Base-by-base conservation (phyloP, 768 basidiomycete species). In the Brasilioporus rufonigricans region DNA sequence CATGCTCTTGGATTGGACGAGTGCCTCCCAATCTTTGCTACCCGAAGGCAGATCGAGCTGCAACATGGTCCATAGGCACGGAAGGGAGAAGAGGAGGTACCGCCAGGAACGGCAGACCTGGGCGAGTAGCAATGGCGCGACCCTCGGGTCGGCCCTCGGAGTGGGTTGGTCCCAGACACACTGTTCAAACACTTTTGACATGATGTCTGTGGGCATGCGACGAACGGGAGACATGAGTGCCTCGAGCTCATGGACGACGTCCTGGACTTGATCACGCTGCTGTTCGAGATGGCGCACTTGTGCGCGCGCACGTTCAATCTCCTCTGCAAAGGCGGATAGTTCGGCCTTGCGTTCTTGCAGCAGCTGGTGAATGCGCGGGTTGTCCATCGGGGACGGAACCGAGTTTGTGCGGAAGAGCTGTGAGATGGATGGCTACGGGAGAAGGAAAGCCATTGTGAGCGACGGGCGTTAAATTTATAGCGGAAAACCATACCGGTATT, bases 51-150 rank as follows among this genome's bases (percentile, higher is more conserved):
- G 32, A 19, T 64, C 66, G 52, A 70, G 55, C 8, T 58, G 64
- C 33, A 70, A 36, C 9, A 47, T 31, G 21, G 57, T 48, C 68
- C 68, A 70, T 14, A 70, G 24, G 4, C 58, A 61, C 13, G 68
- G 61, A 4, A 71, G 63, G 36, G 68, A 61, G 49, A 66, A 64
- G 11, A 70, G 27, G 48, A 70, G 70, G 29, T 50, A 51, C n/a
- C 66, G 60, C 68, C 68, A 70, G 21, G 70, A 63, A 36, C 65
- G 62, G 58, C 68, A 71, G 48, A 71, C 56, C 35, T 71, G 71
- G 5, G 38, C 53, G 43, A 71, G 65, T 8, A 72, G 31, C 18
- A 72, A 38, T 0, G 69, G 71, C 0, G 63, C 60, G 5, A 32
- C 32, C 11, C 23, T 38, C 10, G 68, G 56, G 48, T 61, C 58